phyloP scores from a whole-genome alignment of 306 rosid species.

The Pueraria montana region DNA sequence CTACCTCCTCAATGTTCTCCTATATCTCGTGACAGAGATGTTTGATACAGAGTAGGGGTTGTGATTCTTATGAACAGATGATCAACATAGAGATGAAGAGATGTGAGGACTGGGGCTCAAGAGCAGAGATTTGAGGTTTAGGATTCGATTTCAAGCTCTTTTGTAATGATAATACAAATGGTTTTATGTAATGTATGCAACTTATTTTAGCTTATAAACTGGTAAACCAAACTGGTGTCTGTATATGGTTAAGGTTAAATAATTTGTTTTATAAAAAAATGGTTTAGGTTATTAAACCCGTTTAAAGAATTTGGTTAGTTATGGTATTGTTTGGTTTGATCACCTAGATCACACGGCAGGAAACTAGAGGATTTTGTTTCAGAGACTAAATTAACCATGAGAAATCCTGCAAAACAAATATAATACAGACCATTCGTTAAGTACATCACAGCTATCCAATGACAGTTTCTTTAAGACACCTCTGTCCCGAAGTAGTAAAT shows the following conservation, averaged over 20 bases:
- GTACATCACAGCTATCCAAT: background rate
- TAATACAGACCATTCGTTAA: slow-evolving; percentile 15
- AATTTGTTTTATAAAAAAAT: background rate
- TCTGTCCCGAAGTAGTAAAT: background rate
- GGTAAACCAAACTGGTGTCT: background rate
- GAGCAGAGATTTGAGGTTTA: too few relatives aligned
- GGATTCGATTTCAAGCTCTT: too few relatives aligned
- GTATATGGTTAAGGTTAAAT: background rate
- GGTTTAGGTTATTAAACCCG: background rate
- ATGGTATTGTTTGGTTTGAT: background rate
- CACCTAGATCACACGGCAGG: background rate
- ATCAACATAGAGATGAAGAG: background rate
- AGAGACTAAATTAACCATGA: background rate
- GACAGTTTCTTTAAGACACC: background rate
- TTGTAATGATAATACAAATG: too few relatives aligned
- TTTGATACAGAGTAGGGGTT: background rate
- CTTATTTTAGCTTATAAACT: background rate
- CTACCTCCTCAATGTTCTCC: background rate
- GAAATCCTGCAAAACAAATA: slow-evolving; percentile 11
- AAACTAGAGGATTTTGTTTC: background rate
- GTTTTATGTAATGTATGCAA: background rate
- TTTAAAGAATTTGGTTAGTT: background rate
- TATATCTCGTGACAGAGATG: background rate
- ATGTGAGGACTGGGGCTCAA: too few relatives aligned
- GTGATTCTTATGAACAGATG: background rate